Conservation (phyloP, 495 filamentous ascomycete species). For the Podospora sp. region DNA sequence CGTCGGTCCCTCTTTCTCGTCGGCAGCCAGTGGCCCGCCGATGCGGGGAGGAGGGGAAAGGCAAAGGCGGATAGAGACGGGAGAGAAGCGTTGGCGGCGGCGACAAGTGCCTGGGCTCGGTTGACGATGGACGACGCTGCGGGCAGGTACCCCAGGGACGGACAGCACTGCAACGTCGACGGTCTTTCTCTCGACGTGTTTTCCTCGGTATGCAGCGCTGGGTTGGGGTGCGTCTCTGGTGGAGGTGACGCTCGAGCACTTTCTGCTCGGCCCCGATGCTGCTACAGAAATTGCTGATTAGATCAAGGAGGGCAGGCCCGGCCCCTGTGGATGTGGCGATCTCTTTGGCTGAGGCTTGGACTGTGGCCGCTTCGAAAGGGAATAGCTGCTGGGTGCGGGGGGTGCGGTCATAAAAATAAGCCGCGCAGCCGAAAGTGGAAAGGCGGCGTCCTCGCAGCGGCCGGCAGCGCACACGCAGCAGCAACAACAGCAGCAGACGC, state of each 20-base stretch:
- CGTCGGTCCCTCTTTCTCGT: conserved; percentile 6
- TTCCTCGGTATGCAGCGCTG: conserved; percentile 11
- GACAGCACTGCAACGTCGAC: conserved; percentile 14
- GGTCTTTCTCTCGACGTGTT: conserved; percentile 6
- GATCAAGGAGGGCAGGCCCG: conserved; percentile 20
- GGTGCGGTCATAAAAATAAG: conserved; percentile 20
- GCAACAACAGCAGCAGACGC: conserved; percentile 2
- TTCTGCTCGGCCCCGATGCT: conserved; percentile 15
- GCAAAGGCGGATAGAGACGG: conserved; percentile 13
- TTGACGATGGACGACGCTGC: conserved; percentile 1
- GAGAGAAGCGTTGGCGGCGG: conserved; percentile 5
- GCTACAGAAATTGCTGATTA: conserved; percentile 23
- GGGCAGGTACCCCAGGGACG: conserved; percentile 18
- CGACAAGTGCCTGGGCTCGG: conserved; percentile 6
- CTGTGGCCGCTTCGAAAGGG: conserved; percentile 12
- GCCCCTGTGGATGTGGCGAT: conserved; percentile 21
- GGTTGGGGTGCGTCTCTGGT: conserved; percentile 21
- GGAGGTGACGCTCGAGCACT: conserved; percentile 30
- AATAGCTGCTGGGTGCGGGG: conserved; percentile 14
- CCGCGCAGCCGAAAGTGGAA: conserved; percentile 13
- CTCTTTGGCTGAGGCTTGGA: conserved; percentile 14
- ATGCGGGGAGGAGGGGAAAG: conserved; percentile 14
- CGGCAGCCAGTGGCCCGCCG: conserved; percentile 9
- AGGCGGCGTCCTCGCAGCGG: conserved; percentile 9
- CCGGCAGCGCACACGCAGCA: conserved; percentile 4